Evolutionary conservation across 208 protist genomes (phyloP), one percentile per base, ranked within the genome.

Genomic region (Trypanosoma mega): DNA sequence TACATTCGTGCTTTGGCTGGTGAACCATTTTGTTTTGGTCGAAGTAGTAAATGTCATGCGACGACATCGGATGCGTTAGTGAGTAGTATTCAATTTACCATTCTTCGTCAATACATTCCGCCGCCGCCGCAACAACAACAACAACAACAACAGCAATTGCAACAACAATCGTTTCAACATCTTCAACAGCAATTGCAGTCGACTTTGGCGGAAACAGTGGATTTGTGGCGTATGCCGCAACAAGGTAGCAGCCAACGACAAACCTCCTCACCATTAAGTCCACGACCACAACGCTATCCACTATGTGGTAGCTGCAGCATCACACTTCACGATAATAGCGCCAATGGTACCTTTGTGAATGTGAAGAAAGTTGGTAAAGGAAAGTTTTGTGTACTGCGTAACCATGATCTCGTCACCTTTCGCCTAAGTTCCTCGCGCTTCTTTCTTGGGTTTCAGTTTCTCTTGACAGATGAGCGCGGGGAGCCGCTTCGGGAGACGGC

Each of bases 261-360:
- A 3, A 33, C 43, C 20, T 52, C 63, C 14, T 37, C 45, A 33
- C 58, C 53, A 21, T 43, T 50, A 11, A 68, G 26, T 43, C 23
- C 43, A 36, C 9, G 21, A 5, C 8, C 30, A 23, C 12, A 30
- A 18, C 14, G n/a, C 14, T 1, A 20, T n/a, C 3, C 41, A 23
- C 3, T 51, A 18, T 77, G 72, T 43, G 26, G 5, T 3, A 36
- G 18, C 3, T 62, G 60, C 54, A 66, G 69, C 9, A 63, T 88
- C 7, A 76, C 61, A 14, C 63, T 96, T 7, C 57, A 72, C 36
- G 90, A 96, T 65, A 58, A 66, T 46, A 96, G 90, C 54, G 82
- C 74, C 18, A 92, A 96, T 71, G 90, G 90, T 26, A 96, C 90
- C 21, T 93, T 88, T 55, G 90, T 96, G 8, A 93, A 96, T 62